Evolutionary conservation across 352 stramenopile genomes (phyloP), one percentile per base, ranked within the genome.

Genomic region (Phytophthora idaei): DNA sequence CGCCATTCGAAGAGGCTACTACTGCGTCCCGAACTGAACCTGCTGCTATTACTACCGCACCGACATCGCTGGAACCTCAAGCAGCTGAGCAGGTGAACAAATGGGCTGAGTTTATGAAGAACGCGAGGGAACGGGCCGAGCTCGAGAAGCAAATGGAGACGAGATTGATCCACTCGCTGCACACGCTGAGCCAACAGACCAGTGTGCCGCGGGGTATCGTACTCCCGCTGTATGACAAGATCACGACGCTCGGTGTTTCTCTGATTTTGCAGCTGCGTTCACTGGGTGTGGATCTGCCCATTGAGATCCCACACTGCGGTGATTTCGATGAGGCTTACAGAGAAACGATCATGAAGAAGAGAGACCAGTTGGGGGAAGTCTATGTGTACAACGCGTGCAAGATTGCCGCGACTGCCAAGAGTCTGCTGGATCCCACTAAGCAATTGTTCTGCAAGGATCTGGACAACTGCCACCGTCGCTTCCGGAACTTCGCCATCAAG

Each of bases 401-500:
- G 48, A 57, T 67, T 47, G 67, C 71, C 6, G 73, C 41, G 44
- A 76, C 62, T 51, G 55, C 64, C 17, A 61, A n/a, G 36, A 42
- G 36, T 42, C 12, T 42, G 36, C 5, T 14, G 8, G 63, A 76
- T 36, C 15, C 57, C 15, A 65, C 57, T 1, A 62, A 72, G 6
- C 67, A 61, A 9, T 61, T 87, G 3, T 90, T 90, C 48, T 87
- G 81, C 47, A 57, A 61, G 8, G 51, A 75, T 41, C 45, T 86
- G 1, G 64, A 72, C 5, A 49, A 59, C 1, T 89, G 78, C 41
- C 69, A 74, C 14, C 36, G 36, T 42, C 36, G 52, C 62, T 87
- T 86, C 57, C 71, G 76, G 5, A 74, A 56, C 32, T 90, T 86
- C 39, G 74, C 83, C 29, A 85, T 90, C 56, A 87, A 87, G 62